Conservation (phyloP, 495 filamentous ascomycete genomes). For the Tetracladium setigerum region DNA sequence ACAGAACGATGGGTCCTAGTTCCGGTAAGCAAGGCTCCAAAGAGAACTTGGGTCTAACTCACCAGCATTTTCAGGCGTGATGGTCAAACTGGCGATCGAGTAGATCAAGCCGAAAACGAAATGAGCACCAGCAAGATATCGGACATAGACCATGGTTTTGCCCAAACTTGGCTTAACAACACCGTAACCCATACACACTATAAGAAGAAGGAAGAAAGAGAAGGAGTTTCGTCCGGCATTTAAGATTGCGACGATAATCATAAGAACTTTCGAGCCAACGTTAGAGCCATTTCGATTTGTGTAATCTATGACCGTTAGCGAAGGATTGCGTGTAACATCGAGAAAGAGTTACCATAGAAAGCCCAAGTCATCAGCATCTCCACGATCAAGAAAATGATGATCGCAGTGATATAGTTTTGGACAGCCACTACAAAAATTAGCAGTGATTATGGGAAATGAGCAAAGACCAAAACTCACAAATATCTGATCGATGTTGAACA, state of each 20-base stretch:
- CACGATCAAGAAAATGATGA: conserved; percentile 84
- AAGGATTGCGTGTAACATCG: neutral
- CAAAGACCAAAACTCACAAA: conserved; percentile 45
- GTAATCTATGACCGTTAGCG: conserved; percentile 54
- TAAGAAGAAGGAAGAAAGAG: conserved; percentile 96
- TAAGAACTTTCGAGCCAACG: conserved; percentile 70
- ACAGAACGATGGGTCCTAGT: conserved; percentile 80
- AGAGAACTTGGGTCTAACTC: conserved; percentile 6
- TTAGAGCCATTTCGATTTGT: conserved; percentile 84
- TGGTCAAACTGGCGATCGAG: conserved; percentile 77
- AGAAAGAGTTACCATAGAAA: conserved; percentile 58
- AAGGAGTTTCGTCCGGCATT: conserved; percentile 95
- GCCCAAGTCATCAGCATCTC: conserved; percentile 99
- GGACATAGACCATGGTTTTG: conserved; percentile 87
- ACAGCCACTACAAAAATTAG: conserved; percentile 59
- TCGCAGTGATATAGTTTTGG: conserved; percentile 99
- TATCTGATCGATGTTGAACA: conserved; percentile 87
- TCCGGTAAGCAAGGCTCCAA: conserved; percentile 1
- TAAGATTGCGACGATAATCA: conserved; percentile 83
- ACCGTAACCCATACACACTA: conserved; percentile 99
- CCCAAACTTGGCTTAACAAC: conserved; percentile 94
- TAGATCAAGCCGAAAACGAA: conserved; percentile 95
- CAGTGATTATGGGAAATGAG: neutral
- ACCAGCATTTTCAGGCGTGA: conserved; percentile 71
- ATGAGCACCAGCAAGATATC: conserved; percentile 83